Base-by-base conservation (phyloP, 495 filamentous ascomycete genomes). In the Emericellopsis terricola region DNA sequence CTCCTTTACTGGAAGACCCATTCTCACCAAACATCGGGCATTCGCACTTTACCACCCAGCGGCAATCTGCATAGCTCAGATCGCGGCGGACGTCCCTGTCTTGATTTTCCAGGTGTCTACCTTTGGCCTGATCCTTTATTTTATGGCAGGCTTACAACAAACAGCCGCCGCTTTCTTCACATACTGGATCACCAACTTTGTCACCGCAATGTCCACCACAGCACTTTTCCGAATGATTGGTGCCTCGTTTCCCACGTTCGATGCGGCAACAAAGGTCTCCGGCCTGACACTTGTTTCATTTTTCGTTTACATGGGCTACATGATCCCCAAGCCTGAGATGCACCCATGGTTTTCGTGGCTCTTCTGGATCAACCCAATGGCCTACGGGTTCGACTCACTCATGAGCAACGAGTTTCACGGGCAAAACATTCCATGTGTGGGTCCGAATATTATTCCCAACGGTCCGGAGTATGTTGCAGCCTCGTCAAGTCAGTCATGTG, bases 141-240 rank as follows among this genome's bases (percentile, higher is more conserved):
- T 77, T 44, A 83, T 84, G 76, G 56, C 53, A 14, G 67, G 71
- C 16, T 68, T 93, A 11, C 55, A 68, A 19, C 55, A 71, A 17
- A 73, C 74, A 1, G 55, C 81, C 3, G 79, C 77, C 2, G 78
- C 85, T 33, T 93, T 91, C 55, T 91, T 93, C 50, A 89, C 85
- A 38, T 73, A 62, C 31, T 49, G 79, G 5, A 51, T 86, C 2
- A 49, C 69, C 18, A 53, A 62, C 15, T 67, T 82, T 36, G 39
- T 63, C 1, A 50, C 77, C 2, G 83, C 79, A 30, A 5, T 15
- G 28, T 30, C 14, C 17, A n/a, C 17, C 17, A 30, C 28, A n/a
- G 17, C 28, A 5, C 9, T 30, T 3, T 30, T 30, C 9, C 15
- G 28, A 30, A 62, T 76, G 19, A 54, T 86, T 19, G 81, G 80